Evolutionary conservation across 495 filamentous ascomycete genomes (phyloP).

Genomic region (Cudoniella acicularis): DNA sequence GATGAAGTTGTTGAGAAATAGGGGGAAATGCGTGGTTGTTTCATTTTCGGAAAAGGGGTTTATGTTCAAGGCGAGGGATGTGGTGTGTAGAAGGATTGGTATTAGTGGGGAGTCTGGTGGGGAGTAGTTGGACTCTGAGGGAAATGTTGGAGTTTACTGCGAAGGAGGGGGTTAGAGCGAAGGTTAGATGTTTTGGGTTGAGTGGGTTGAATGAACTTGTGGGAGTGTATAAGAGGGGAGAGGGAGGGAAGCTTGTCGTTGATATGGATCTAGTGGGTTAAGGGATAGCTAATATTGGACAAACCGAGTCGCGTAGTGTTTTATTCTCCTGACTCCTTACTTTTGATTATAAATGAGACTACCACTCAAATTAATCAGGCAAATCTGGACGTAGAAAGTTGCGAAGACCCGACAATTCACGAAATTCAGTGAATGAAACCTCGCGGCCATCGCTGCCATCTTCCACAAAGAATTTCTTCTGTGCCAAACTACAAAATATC

Average conservation of each 20-base stretch:
- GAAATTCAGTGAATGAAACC: not conserved
- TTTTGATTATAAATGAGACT: not conserved
- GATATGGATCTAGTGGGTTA: too few species aligned
- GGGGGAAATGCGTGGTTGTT: slow-evolving; percentile 37
- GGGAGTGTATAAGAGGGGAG: slow-evolving; percentile 59
- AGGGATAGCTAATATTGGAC: too few species aligned
- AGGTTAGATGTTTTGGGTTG: slow-evolving; percentile 33
- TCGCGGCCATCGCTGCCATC: not conserved
- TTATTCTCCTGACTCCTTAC: not conserved
- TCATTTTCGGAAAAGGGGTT: slow-evolving; percentile 38
- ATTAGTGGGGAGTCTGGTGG: slow-evolving; percentile 42
- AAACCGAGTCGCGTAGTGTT: not conserved
- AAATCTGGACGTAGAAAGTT: not conserved
- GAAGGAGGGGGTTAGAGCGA: slow-evolving; percentile 40
- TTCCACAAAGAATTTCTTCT: not conserved
- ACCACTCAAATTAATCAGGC: not conserved
- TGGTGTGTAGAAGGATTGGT: slow-evolving; percentile 49
- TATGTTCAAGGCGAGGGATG: slow-evolving; percentile 37
- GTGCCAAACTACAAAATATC: not conserved
- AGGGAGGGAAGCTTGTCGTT: slow-evolving; percentile 75
- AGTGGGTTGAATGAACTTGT: slow-evolving; percentile 36
- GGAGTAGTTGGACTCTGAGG: slow-evolving; percentile 38
- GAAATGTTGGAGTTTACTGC: slow-evolving; percentile 48
- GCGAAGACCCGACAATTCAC: not conserved
- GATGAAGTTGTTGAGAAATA: slow-evolving; percentile 33